These are phyloP conservation scores for Dendrobium nobile DNA, from an alignment of 106 monocot genomes.

Conservation along the genomic window DNA sequence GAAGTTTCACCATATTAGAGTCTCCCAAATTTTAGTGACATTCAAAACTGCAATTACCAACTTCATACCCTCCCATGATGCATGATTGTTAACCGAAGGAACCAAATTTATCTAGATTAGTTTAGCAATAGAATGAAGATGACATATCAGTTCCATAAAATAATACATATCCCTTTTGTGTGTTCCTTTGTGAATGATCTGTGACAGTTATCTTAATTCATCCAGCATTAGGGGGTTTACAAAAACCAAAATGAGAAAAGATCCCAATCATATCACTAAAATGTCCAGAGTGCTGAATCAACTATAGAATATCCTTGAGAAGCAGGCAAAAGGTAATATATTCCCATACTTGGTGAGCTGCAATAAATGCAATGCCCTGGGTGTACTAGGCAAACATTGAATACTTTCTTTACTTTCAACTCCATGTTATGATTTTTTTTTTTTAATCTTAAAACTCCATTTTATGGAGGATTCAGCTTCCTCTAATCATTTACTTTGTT, in stretches of 20 bases:
- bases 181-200: neutral
- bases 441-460: no score
- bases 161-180: neutral
- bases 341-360: neutral
- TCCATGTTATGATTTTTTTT: neutral
- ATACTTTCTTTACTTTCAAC: neutral
- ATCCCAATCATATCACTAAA: neutral
- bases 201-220: neutral
- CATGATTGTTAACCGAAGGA: neutral
- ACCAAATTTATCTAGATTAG: neutral
- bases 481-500: no score
- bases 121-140: neutral
- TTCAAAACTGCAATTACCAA: neutral
- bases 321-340: neutral
- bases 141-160: neutral
- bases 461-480: no score
- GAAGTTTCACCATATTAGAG: neutral
- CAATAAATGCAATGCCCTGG: neutral
- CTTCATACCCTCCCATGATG: neutral
- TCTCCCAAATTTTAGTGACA: neutral
- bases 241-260: neutral
- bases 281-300: neutral
- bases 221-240: neutral
- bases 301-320: neutral
- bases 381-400: neutral